Evolutionary conservation across 2,329 filamentous ascomycete genomes (phyloP), one percentile per base, ranked within the genome.

Genomic region (Hymenoscyphus linearis): DNA sequence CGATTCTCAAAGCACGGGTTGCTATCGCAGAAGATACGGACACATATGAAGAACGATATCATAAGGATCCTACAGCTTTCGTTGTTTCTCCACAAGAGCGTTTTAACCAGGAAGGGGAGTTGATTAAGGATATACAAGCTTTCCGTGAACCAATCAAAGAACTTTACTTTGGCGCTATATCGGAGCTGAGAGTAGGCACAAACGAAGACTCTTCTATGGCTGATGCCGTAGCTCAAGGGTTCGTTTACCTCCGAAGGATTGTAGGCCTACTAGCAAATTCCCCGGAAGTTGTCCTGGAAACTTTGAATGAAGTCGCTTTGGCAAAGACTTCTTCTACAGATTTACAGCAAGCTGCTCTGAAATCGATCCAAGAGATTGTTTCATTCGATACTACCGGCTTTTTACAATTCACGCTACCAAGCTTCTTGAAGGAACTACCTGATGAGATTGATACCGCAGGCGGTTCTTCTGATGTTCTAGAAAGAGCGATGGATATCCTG

Each of bases 371-470:
- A 40, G 56, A 65, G 7, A 67, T 72, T 22, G 67, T 68, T 7
- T 52, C 62, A 7, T 59, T 54, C 16, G 62, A 73, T 52, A 64
- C 67, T 2, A 55, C 59, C 2, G 58, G 64, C 5, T 72, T 71
- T 55, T 47, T 55, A 31, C 61, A 68, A 7, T 64, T 67, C 13
- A 70, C 67, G 0, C 57, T 73, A 1, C 57, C 66, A 1, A 64
- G 61, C 3, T 67, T 73, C n/a, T 57, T 69, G 25, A 59, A 60
- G 5, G 64, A 59, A 18, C 59, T 74, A 2, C 71, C 71, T 3
- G 56, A 65, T 12, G 52, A 50, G 5, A 35, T 54, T 7, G 53
- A 59, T 4, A 35, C 31, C 16, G 53, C 55, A 18, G 35, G 54
- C 12, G 52, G 52, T 12, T 36, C 52, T 40, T 37, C 40, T 25